These are phyloP conservation scores for Megacollybia marginata DNA, from an alignment of 768 basidiomycete species.

Conservation along the genomic window DNA sequence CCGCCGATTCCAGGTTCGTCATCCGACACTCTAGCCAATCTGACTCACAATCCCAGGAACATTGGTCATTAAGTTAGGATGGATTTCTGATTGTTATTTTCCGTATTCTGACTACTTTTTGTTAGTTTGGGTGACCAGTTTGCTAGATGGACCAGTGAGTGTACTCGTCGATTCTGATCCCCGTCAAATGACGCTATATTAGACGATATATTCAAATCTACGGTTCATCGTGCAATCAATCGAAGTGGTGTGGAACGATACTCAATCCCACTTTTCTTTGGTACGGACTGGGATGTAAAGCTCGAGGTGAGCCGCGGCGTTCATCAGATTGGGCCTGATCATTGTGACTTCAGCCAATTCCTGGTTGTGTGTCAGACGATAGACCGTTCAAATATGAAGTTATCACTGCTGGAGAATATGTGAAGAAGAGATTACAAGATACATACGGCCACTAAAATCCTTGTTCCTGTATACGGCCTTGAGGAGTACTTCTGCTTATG, in stretches of 20 bases:
- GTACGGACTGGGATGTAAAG: constrained; percentile 77
- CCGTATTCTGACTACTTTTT: not conserved
- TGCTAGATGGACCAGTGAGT: constrained; percentile 80
- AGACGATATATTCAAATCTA: constrained; percentile 91
- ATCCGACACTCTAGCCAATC: not conserved
- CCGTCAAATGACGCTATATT: not conserved
- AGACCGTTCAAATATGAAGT: constrained; percentile 45
- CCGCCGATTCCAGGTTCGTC: constrained; percentile 51
- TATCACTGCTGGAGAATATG: constrained; percentile 67
- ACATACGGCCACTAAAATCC: constrained; percentile 45
- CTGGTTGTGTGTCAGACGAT: constrained; percentile 32
- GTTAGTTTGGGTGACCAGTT: constrained; percentile 78
- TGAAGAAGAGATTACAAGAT: constrained; percentile 50
- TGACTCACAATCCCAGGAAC: constrained; percentile 30
- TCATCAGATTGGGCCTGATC: not conserved
- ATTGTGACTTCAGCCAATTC: constrained; percentile 34
- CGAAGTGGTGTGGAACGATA: constrained; percentile 63
- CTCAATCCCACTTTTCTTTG: constrained; percentile 88
- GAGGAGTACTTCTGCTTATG: too few relatives aligned
- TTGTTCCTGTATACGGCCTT: too few relatives aligned
- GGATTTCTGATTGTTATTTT: constrained; percentile 8
- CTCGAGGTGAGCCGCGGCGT: constrained; percentile 51
- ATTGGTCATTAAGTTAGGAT: constrained; percentile 71
- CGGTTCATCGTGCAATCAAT: constrained; percentile 82
- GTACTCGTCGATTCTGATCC: not conserved